Base-by-base conservation (phyloP, 1,284 basidiomycete genomes). In the Cystobasidiaceae sp. region DNA sequence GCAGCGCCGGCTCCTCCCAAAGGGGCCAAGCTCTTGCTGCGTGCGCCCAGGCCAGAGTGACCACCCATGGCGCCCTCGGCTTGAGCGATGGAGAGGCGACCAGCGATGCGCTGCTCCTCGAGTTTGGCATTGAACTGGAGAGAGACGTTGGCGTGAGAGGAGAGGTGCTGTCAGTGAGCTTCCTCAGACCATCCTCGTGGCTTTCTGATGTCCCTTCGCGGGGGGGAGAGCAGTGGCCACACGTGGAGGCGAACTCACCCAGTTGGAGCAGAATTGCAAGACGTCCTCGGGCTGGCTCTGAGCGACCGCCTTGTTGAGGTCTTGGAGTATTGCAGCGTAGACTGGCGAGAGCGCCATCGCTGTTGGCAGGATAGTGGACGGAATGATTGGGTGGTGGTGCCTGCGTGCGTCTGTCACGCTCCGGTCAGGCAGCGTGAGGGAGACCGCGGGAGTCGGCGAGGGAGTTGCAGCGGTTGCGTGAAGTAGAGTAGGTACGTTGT, bases 241-340 rank as follows among this genome's bases (percentile, higher is more conserved):
- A 43, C 7, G 32, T 23, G 34, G n/a, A 58, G n/a, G 43, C 17
- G 17, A 56, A 58, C 66, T 64, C 41, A 68, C 67, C 93, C 93
- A 97, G 75, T 87, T 92, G 56, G 93, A 87, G 74, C 90, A 94
- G 80, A 90, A 97, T 78, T 97, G 93, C 56, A 96, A 85, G 3
- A 88, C 84, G 75, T 97, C 93, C 72, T 84, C 84, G 19, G 93
- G 93, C 73, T 91, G 88, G 17, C 86, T 88, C 69, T 89, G 85
- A 41, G 88, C 81, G 51, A 85, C 85, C 77, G 96, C 93, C 74
- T 89, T 85, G 71, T 89, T 88, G 68, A 97, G 83, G 74, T 97
- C 91, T 70, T 83, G 84, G 72, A 97, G 82, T 71, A 97, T 71
- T 34, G 70, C 59, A 4, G 70, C 67, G 69, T 73, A 72, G 27